These are phyloP conservation scores for Phaeosphaeriaceae sp. DNA, from an alignment of 2,329 filamentous ascomycete genomes.

Conservation along the genomic window DNA sequence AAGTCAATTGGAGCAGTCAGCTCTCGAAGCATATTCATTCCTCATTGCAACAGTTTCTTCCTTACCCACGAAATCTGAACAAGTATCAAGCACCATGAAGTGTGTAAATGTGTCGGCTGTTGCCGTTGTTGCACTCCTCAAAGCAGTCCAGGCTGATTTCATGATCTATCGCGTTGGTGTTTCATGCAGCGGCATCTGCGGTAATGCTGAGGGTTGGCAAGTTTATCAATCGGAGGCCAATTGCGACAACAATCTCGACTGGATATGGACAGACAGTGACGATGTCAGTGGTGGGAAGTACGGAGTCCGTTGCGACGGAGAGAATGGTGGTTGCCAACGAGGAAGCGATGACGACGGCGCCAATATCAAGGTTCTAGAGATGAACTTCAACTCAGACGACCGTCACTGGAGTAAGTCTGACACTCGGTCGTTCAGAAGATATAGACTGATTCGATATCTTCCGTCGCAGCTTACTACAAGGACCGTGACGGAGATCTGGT, in stretches of 20 bases:
- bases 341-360: background rate
- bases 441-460: background rate
- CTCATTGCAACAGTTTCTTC: too few species aligned
- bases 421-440: too few species aligned
- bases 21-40: too few species aligned
- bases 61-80: too few species aligned
- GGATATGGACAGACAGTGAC: background rate
- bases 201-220: background rate
- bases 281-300: background rate
- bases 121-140: background rate
- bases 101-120: background rate
- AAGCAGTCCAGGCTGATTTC: background rate
- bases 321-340: background rate
- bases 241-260: background rate
- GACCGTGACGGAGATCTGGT: background rate
- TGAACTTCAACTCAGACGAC: background rate
- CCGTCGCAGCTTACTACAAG: background rate
- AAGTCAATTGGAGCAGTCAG: too few species aligned
- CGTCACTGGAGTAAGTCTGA: background rate
- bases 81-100: background rate
- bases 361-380: background rate
- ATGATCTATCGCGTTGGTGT: background rate
- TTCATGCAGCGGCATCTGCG: background rate
- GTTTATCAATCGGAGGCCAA: background rate
- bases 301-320: background rate